Base-by-base conservation (phyloP, 345 rosid species). In the Salix suchowensis region DNA sequence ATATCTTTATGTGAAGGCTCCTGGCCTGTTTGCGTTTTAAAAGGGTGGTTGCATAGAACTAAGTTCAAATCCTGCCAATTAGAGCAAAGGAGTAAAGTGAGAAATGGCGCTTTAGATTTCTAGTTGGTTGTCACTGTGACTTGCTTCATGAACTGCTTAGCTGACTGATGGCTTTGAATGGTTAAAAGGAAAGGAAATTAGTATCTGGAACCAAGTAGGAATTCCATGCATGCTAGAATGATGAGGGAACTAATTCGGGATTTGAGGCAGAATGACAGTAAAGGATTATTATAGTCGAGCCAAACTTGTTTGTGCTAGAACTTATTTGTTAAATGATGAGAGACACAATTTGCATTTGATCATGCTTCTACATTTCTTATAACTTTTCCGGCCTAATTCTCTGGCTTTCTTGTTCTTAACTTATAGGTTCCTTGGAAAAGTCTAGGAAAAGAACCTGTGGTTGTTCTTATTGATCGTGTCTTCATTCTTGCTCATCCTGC, bases 371-470 rank as follows among this genome's bases (percentile, higher is more conserved):
- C 24, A 37, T 72, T 70, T 52, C 2, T 65, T 37, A 62, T 54
- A 50, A 65, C 48, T 42, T 78, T 8, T 65, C 14, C 4, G 23
- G 26, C 65, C 60, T 73, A 36, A 48, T 73, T 67, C 24, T 48
- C 67, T 68, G 23, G 68, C 16, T 68, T 54, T 42, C 21, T 83
- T 16, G 18, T 71, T 70, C 64, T 23, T 54, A 44, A 5, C 13
- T 85, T 74, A 72, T 74, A 95, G 99, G 99, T 96, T 84, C 99
- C 98, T 6, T 96, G 99, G 99, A 93, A 96, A 87, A 88, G 99
- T 81, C 82, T 96, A 71, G 99, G 98, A 60, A 93, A 93, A 84
- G 98, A 96, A 84, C 96, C 99, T 28, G 99, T 96, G 21, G 88
- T 96, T 83, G 97, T 93, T 87, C 89, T 91, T 72, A 82, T 93